Evolutionary conservation across 805 yeast genomes (phyloP), one percentile per base, ranked within the genome.

Genomic region (Sugiyamaella qingdaonensis): DNA sequence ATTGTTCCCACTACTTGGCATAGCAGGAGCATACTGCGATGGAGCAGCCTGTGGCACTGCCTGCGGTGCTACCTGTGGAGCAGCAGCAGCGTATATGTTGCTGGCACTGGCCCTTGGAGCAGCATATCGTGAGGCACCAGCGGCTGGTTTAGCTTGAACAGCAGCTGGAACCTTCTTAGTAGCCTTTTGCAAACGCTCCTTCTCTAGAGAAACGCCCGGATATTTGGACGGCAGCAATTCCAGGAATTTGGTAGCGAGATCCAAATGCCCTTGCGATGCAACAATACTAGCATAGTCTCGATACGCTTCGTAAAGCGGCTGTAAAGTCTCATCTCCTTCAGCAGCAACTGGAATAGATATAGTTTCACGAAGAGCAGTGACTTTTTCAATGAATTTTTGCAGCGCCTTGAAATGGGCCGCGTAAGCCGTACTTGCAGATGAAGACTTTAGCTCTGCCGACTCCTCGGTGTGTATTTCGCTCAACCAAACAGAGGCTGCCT

Each of bases 341-440:
- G 50, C 54, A 2, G 46, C 45, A 13, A 58, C 59, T 13, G 52
- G n/a, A 2, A 48, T 45, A 19, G 63, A 63, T 32, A 65, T 68
- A 36, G 78, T 73, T 29, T 85, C 74, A 62, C 86, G 78, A 68
- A 83, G 90, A 24, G 87, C 85, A 35, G 89, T 80, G 56, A 91
- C 79, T 69, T 91, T 91, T 67, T 88, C 95, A 49, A 88, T 86
- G 65, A 90, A 85, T 63, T 81, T 85, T 50, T 85, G 84, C 66
- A 92, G 74, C 8, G 96, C 86, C 60, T 81, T 86, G 60, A 86
- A 82, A 63, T 89, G 89, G 19, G 96, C 96, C 58, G 86, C 94
- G 52, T 86, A 85, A 1, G 88, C 82, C 2, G 96, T 79, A 10
- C 66, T 66, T 10, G 56, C 52, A n/a, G 68, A 54, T 9, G 42